Evolutionary conservation across 352 stramenopile genomes (phyloP).

Genomic region (Globisporangium cylindrosporum): DNA sequence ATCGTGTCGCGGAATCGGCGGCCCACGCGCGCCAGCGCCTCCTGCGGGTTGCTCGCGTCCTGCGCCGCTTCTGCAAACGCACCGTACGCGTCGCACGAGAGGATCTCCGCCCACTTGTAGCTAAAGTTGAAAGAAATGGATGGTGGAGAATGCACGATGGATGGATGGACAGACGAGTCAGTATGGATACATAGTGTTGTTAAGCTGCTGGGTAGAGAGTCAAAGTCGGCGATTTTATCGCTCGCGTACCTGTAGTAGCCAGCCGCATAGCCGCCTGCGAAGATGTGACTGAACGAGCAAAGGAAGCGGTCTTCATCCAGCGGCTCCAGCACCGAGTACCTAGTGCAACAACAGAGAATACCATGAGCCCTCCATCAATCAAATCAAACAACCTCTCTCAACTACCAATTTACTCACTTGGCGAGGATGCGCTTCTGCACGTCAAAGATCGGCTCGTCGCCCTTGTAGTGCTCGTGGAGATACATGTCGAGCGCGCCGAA

Average conservation of each 20-base stretch:
- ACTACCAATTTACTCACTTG: conserved; percentile 44
- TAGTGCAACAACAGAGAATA: neutral
- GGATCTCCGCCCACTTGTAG: conserved; percentile 97
- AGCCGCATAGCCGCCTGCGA: conserved; percentile 96
- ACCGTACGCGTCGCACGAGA: conserved; percentile 96
- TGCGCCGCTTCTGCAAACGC: conserved; percentile 94
- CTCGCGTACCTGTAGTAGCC: conserved; percentile 93
- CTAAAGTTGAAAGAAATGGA: conserved; percentile 25
- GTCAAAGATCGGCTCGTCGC: conserved; percentile 90
- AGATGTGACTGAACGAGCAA: conserved; percentile 98
- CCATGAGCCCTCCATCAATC: neutral
- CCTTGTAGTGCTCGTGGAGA: conserved; percentile 71
- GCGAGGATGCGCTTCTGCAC: conserved; percentile 89
- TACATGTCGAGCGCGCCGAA: conserved; percentile 92
- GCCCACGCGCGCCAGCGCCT: conserved; percentile 79
- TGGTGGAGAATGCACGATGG: neutral
- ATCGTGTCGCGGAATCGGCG: conserved; percentile 94
- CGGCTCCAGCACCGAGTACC: conserved; percentile 86
- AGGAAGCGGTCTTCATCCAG: conserved; percentile 96
- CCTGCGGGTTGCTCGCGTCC: conserved; percentile 21
- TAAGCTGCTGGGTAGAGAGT: too few relatives aligned
- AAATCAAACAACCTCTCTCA: neutral
- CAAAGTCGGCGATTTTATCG: neutral
- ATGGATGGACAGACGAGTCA: conserved; percentile 15
- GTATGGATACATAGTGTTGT: conserved; percentile 11